Evolutionary conservation across 2,329 filamentous ascomycete species (phyloP), one percentile per base, ranked within the genome.

Genomic region (Aureobasidium pullulans): DNA sequence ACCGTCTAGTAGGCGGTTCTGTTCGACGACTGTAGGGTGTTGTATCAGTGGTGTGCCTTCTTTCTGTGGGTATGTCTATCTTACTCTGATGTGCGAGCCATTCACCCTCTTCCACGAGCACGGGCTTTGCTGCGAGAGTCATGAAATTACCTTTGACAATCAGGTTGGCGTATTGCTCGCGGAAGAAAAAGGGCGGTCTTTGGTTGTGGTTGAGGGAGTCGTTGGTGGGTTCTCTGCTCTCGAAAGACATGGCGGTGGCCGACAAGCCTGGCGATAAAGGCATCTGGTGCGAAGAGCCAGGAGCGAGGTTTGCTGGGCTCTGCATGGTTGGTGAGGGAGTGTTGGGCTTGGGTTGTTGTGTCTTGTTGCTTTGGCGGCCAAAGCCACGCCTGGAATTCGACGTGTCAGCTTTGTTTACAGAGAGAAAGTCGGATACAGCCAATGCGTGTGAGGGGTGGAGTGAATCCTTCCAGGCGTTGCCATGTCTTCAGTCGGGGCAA

Each of bases 91-190:
- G 90, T 63, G 92, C 92, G 66, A 96, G 82, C 93, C 93, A 97
- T 75, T 97, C 93, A 65, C 90, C 93, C 71, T 90, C 85, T 69
- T 96, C 93, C 47, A 96, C 89, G 60, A 94, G 92, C 77, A 93
- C 92, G 23, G 93, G 93, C 70, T 92, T 88, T 52, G 91, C 90
- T 68, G 92, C 95, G 61, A 97, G 77, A 10, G 93, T 96, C 87
- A 96, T 90, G 72, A 97, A 96, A 77, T 96, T 97, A 61, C 93
- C 93, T 78, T 93, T 96, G 69, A 96, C 92, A 65, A 96, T 96
- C 69, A 96, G 85, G 71, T 87, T 89, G 58, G 88, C 86, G 70
- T 89, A 88, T 62, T 84, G 77, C 59, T 87, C 81, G 68, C 89
- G 87, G 68, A 91, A 84, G 84, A 89, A 91, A 62, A 89, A 76